These are phyloP conservation scores for Pythium insidiosum DNA, from an alignment of 352 stramenopile species.

Conservation along the genomic window DNA sequence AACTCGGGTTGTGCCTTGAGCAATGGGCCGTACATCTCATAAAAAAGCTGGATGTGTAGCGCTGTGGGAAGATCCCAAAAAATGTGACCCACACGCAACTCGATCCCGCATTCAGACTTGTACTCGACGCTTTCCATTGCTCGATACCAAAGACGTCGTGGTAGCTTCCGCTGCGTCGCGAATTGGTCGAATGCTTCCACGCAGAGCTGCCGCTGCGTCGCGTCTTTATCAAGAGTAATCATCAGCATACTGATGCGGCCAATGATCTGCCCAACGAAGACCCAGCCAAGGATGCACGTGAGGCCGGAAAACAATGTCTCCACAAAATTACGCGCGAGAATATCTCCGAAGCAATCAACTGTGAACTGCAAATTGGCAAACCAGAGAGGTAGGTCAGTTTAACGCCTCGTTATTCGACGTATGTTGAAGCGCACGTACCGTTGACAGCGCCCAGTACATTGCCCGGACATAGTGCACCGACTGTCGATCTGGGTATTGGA, in stretches of 20 bases:
- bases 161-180: conserved; percentile 41
- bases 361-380: conserved; percentile 50
- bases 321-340: conserved; percentile 50
- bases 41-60: conserved; percentile 28
- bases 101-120: conserved; percentile 43
- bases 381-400: not conserved
- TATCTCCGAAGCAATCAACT: conserved; percentile 70
- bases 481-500: conserved; percentile 36
- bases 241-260: conserved; percentile 64
- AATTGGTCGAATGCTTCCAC: conserved; percentile 68
- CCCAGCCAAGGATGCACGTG: conserved; percentile 63
- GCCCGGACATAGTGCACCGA: conserved; percentile 60
- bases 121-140: conserved; percentile 40
- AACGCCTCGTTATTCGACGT: no score
- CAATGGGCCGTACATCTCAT: conserved; percentile 42
- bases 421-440: no score
- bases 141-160: conserved; percentile 25
- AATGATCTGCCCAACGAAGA: conserved; percentile 73
- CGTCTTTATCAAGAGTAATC: conserved; percentile 49
- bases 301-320: conserved; percentile 50
- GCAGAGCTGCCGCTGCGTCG: conserved; percentile 37
- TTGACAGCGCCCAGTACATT: conserved; percentile 74
- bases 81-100: conserved; percentile 24
- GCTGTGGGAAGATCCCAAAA: conserved; percentile 37
- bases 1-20: conserved; percentile 31